These are phyloP conservation scores for Peziza echinospora DNA, from an alignment of 495 filamentous ascomycete species.

Conservation along the genomic window DNA sequence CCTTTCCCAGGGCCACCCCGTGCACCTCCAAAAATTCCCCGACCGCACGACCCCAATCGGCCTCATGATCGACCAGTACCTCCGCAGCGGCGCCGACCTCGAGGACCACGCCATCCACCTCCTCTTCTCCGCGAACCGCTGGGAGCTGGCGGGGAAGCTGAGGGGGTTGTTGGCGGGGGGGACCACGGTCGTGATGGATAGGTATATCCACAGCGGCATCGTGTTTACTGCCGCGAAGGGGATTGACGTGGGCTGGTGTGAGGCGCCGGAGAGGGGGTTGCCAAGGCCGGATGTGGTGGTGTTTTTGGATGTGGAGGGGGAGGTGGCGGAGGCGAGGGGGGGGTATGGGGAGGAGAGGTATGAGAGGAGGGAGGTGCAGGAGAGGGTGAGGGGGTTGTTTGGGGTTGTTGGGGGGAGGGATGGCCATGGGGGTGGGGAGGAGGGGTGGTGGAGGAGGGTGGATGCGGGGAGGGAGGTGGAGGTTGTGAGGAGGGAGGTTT, in stretches of 20 bases:
- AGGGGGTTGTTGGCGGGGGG: constrained; percentile 54
- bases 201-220: constrained; percentile 83
- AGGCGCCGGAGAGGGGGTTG: constrained; percentile 62
- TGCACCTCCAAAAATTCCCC: constrained; percentile 75
- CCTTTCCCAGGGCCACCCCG: constrained; percentile 35
- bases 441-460: constrained; percentile 31
- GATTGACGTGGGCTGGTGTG: constrained; percentile 49
- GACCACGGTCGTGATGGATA: constrained; percentile 61
- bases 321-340: constrained; percentile 48
- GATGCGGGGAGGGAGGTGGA: constrained; percentile 25
- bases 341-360: constrained; percentile 80
- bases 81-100: constrained; percentile 48
- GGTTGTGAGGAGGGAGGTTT: background rate
- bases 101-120: constrained; percentile 89
- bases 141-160: constrained; percentile 50
- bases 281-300: constrained; percentile 73
- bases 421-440: constrained; percentile 27
- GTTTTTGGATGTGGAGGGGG: constrained; percentile 60
- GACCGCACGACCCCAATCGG: constrained; percentile 81
- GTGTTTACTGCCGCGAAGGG: constrained; percentile 85
- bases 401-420: constrained; percentile 33
- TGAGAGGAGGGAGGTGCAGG: constrained; percentile 67
- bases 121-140: constrained; percentile 86
- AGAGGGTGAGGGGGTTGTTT: constrained; percentile 55
- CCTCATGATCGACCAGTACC: constrained; percentile 69